These are phyloP conservation scores for Sabuloglossum arenarium DNA, from an alignment of 495 filamentous ascomycete genomes.

Conservation along the genomic window DNA sequence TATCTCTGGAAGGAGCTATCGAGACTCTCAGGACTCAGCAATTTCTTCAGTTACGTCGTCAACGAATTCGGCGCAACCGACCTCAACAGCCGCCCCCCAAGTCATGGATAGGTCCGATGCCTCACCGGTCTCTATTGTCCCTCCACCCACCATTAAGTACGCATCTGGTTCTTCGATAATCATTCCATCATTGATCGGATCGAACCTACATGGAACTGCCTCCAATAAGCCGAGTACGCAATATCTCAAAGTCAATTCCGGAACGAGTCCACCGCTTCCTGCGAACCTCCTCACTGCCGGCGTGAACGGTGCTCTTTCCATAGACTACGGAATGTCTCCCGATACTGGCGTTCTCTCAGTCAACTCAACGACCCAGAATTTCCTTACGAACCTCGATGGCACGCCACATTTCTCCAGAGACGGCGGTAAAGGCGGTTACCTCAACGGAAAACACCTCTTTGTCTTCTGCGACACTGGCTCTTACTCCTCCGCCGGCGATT, in stretches of 20 bases:
- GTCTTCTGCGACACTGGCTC: constrained; percentile 18
- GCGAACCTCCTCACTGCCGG: constrained; percentile 10
- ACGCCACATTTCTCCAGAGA: constrained; percentile 17
- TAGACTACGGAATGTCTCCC: constrained; percentile 12
- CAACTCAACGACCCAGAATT: constrained; percentile 10
- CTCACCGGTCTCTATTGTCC: neutral
- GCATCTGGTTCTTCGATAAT: neutral
- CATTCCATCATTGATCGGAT: neutral
- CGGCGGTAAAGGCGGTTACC: constrained; percentile 16
- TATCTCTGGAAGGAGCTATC: too few species aligned
- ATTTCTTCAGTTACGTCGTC: too few species aligned
- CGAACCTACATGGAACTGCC: constrained; percentile 10
- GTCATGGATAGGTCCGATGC: neutral
- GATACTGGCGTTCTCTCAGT: constrained; percentile 13
- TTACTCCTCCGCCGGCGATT: constrained; percentile 13
- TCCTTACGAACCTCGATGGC: constrained; percentile 8
- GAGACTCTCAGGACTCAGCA: too few species aligned
- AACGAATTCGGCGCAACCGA: too few species aligned
- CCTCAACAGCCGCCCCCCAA: neutral
- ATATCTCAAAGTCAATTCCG: constrained; percentile 9
- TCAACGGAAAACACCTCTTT: constrained; percentile 18
- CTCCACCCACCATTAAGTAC: neutral
- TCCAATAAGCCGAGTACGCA: constrained; percentile 11
- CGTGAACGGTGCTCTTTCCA: constrained; percentile 14
- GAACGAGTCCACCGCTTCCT: constrained; percentile 5